Percentiles rank a stretch among this genome's conserved stretches.
Conservation (phyloP, 306 rosid species). For the Cicer yamashitae region DNA sequence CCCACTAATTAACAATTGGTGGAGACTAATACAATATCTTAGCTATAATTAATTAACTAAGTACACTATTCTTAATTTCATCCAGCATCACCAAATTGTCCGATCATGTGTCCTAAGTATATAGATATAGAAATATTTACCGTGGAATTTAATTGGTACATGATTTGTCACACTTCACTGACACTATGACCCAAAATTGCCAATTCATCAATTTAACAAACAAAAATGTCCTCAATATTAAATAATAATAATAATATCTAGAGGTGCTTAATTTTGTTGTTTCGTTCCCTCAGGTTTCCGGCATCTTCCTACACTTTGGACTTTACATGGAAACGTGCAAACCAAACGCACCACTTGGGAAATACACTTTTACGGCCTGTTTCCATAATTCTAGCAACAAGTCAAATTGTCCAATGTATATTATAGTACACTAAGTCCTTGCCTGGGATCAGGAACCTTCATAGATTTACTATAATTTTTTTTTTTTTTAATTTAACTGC, state of each 20-base stretch:
- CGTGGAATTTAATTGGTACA: conserved; percentile 14
- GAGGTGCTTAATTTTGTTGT: conserved; percentile 33
- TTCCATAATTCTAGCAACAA: conserved; percentile 57
- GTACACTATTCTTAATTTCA: conserved; percentile 14
- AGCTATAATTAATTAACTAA: not conserved
- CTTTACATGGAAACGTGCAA: conserved; percentile 47
- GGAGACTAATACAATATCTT: conserved; percentile 34
- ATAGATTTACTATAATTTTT: not conserved
- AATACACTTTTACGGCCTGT: conserved; percentile 46
- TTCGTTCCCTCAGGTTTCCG: conserved; percentile 41
- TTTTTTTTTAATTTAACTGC: too few relatives aligned
- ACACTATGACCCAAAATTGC: conserved; percentile 40
- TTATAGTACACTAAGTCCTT: conserved; percentile 39
- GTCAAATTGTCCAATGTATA: conserved; percentile 45
- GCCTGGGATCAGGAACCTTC: conserved; percentile 47
- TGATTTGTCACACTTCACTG: conserved; percentile 48
- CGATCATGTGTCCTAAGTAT: conserved; percentile 34
- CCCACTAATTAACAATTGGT: conserved; percentile 45
- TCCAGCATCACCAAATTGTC: conserved; percentile 41
- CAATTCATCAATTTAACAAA: conserved; percentile 34
- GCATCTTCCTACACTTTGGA: conserved; percentile 52
- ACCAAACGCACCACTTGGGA: conserved; percentile 46
- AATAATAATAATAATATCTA: conserved; percentile 32
- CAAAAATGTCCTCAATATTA: conserved; percentile 30
- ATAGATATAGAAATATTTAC: not conserved